phyloP scores from a whole-genome alignment of 768 basidiomycete species.

The Tubosaeta sp. region DNA sequence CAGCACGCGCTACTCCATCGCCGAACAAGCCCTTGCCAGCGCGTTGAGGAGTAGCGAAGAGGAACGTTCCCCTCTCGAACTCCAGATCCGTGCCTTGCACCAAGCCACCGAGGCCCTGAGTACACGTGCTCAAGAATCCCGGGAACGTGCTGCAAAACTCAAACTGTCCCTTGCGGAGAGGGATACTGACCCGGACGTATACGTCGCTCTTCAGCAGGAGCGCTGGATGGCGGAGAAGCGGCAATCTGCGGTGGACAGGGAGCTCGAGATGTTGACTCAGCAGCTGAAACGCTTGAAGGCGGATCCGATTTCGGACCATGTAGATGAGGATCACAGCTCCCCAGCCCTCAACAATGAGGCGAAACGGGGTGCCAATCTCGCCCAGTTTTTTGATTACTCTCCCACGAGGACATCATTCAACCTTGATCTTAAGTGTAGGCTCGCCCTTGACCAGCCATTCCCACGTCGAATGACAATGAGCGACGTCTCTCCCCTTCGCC shows the following conservation, averaged over 20 bases:
- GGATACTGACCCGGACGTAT: slow-evolving; percentile 35
- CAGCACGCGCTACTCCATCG: slow-evolving; percentile 40
- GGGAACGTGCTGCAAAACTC: slow-evolving; percentile 39
- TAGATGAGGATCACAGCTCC: slow-evolving; percentile 16
- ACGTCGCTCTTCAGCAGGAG: slow-evolving; percentile 39
- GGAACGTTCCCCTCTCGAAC: slow-evolving; percentile 37
- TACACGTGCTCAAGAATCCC: slow-evolving; percentile 43
- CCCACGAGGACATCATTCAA: slow-evolving; percentile 32
- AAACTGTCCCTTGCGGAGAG: slow-evolving; percentile 36
- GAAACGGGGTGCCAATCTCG: slow-evolving; percentile 35
- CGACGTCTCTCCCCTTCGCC: slow-evolving; percentile 32
- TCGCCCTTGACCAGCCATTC: slow-evolving; percentile 26
- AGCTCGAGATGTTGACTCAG: slow-evolving; percentile 34
- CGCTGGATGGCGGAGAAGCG: slow-evolving; percentile 51
- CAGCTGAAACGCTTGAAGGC: slow-evolving; percentile 32
- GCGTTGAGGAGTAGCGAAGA: slow-evolving; percentile 32
- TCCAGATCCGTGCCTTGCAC: slow-evolving; percentile 46
- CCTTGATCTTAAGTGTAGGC: slow-evolving; percentile 29
- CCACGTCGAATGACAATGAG: slow-evolving; percentile 34
- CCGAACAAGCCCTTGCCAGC: slow-evolving; percentile 40
- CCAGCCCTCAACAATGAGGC: slow-evolving; percentile 22
- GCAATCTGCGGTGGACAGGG: slow-evolving; percentile 33
- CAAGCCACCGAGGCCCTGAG: slow-evolving; percentile 40
- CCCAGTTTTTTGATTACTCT: slow-evolving; percentile 35
- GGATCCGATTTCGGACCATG: slow-evolving; percentile 19